Conservation (phyloP, 2,329 filamentous ascomycete species). For the Didymella arachidicola region DNA sequence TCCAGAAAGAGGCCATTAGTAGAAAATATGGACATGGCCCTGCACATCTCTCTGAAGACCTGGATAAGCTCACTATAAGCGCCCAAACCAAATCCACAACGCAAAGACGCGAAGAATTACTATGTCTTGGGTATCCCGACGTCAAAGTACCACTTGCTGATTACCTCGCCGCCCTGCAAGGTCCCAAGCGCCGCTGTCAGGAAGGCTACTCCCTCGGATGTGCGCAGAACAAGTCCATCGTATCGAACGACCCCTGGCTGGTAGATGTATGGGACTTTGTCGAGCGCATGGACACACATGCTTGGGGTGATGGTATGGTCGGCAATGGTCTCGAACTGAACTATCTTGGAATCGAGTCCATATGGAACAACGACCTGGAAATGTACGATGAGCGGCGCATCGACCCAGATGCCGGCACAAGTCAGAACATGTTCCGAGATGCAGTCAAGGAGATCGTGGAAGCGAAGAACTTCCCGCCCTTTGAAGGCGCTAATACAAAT, state of each 20-base stretch:
- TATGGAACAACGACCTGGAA: constrained; percentile 77
- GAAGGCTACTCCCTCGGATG: constrained; percentile 68
- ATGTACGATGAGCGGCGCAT: constrained; percentile 51
- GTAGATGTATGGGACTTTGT: constrained; percentile 81
- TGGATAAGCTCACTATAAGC: constrained; percentile 40
- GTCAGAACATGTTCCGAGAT: constrained; percentile 65
- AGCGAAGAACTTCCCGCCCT: constrained; percentile 67
- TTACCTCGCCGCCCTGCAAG: constrained; percentile 44
- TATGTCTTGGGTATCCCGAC: constrained; percentile 48
- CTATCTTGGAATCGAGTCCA: constrained; percentile 75
- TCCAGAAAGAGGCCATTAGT: constrained; percentile 43
- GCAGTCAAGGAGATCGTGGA: constrained; percentile 70
- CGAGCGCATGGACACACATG: constrained; percentile 69
- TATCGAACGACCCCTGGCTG: constrained; percentile 76
- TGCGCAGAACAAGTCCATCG: constrained; percentile 69
- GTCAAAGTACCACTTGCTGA: constrained; percentile 45
- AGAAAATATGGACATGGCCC: constrained; percentile 39
- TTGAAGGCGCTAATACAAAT: constrained; percentile 68
- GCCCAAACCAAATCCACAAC: constrained; percentile 43
- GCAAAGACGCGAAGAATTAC: constrained; percentile 48
- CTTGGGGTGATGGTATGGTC: constrained; percentile 74
- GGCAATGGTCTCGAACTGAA: constrained; percentile 73
- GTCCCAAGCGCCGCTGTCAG: constrained; percentile 62
- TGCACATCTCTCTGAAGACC: constrained; percentile 37
- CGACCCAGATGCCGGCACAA: constrained; percentile 43